A percentile compares a stretch with the other conserved stretches of the same genome.
Conservation (phyloP, 139 green algal species). For the Coccomyxa sp. region DNA sequence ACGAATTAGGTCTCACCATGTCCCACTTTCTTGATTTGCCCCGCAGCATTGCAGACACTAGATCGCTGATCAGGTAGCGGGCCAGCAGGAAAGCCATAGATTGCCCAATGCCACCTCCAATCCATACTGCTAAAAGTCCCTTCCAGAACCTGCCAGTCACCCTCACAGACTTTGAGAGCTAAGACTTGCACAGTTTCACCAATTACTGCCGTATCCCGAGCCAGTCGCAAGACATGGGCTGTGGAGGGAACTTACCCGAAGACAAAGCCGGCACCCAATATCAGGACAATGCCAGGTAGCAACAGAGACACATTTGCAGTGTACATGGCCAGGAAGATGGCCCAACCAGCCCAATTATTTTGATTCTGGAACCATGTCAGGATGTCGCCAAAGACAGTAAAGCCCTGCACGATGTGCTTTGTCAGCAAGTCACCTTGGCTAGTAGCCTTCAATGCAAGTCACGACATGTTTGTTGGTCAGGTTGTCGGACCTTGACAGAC, state of each 20-base stretch:
- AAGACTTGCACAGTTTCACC: neutral
- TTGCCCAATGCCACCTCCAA: conserved; percentile 39
- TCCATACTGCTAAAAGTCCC: conserved; percentile 41
- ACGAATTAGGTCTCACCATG: neutral
- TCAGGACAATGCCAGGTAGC: conserved; percentile 46
- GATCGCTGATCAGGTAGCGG: conserved; percentile 48
- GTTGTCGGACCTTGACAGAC: conserved; percentile 34
- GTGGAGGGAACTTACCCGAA: conserved; percentile 30
- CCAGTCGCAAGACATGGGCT: neutral
- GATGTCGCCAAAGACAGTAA: conserved; percentile 41
- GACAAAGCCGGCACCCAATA: conserved; percentile 46
- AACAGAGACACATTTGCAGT: conserved; percentile 41
- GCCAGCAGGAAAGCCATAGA: conserved; percentile 45
- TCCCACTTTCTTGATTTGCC: conserved; percentile 51
- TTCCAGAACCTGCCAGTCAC: conserved; percentile 24
- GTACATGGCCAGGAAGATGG: conserved; percentile 40
- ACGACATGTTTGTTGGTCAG: neutral
- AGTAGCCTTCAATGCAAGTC: neutral
- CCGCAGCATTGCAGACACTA: conserved; percentile 34
- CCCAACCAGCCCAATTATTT: conserved; percentile 54
- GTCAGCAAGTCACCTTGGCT: neutral
- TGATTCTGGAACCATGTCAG: conserved; percentile 44
- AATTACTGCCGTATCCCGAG: neutral
- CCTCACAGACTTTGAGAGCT: neutral
- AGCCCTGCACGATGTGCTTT: conserved; percentile 25